Base-by-base conservation (phyloP, 257 asterid species). In the Solanum sejunctum region DNA sequence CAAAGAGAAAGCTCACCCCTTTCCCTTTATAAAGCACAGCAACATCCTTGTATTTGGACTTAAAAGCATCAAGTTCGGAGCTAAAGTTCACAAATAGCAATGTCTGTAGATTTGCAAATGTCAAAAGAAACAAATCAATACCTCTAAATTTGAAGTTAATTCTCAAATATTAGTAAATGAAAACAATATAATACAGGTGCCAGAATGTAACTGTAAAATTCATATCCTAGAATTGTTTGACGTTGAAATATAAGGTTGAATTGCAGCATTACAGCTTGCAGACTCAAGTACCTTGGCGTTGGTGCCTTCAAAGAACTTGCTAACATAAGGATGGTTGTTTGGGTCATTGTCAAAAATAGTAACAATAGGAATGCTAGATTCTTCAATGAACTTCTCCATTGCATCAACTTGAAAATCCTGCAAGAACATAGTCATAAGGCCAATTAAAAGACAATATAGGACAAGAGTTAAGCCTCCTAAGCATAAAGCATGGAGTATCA, bases 11-110 rank as follows among this genome's bases (percentile, higher is more conserved):
- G 82, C 91, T 90, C 84, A 94, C 36, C 72, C 94, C 97, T 86
- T 93, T 88, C 60, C 91, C 95, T 83, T 95, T 92, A 90, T 89
- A 91, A 82, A 84, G 88, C 77, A 88, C 85, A 7, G 99, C 98
- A 84, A 89, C 95, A 26, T 92, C 93, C 73, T 87, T 90, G 80
- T 91, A 94, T 52, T 88, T 93, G 36, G 92, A 67, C 83, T 89
- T 85, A 89, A 93, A 95, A 47, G 91, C 88, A 43, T 92, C 93
- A 7, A 86, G 89, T 72, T 93, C 97, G 67, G 82, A 58, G 90
- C 89, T 94, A 89, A 95, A 94, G 94, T 93, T 89, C 73, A 89
- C 91, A 80, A 93, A 91, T 21, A 95, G 93, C 92, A 95, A 85
- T 82, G 94, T 94, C 99, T 94, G 89, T 47, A 77, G 47, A 85